Base-by-base conservation (phyloP, 192 early-diverging fungal genomes). In the Blastocladiella britannica region DNA sequence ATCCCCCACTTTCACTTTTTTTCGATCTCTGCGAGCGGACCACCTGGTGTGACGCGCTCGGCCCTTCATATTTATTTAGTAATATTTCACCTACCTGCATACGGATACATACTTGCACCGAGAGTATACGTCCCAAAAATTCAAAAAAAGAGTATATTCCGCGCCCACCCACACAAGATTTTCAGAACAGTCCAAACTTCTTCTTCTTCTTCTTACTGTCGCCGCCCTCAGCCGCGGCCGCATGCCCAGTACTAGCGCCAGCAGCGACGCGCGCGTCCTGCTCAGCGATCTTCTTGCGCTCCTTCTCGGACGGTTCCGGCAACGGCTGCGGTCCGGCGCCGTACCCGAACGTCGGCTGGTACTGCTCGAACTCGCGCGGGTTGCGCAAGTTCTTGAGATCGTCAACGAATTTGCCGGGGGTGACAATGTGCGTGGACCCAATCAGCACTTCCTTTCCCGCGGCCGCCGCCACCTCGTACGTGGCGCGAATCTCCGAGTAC, bases 361-460 rank as follows among this genome's bases (percentile, higher is more conserved):
- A 20, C 37, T 9, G 15, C 15, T 20, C 37, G 9, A 20, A 9
- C 15, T 9, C 37, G 15, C 15, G 15, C 37, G 37, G 37, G 37
- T 47, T 47, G 9, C 37, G 37, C 37, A 47, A 20, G n/a, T 20
- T 20, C 37, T 47, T 47, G 15, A 47, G 15, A 2, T 9, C 37
- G 4, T 47, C 37, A 9, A 47, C 37, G 4, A 47, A 47, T 20
- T 47, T 9, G 2, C 15, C 37, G 15, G 37, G 37, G 15, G 37
- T 47, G 15, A 47, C 37, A 20, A 47, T 47, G n/a, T 47, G 37
- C 15, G 15, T 47, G 15, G 37, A 47, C 4, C 37, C 73, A 51
- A 75, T 67, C 25, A 72, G 57, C 15, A 75, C 58, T 47, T 75
- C 73, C 23, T 73, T 60, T 31, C 59, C 55, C 26, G 20, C 30